Conservation (phyloP, 2,329 filamentous ascomycete species). For the Trichoderma atroviride region DNA sequence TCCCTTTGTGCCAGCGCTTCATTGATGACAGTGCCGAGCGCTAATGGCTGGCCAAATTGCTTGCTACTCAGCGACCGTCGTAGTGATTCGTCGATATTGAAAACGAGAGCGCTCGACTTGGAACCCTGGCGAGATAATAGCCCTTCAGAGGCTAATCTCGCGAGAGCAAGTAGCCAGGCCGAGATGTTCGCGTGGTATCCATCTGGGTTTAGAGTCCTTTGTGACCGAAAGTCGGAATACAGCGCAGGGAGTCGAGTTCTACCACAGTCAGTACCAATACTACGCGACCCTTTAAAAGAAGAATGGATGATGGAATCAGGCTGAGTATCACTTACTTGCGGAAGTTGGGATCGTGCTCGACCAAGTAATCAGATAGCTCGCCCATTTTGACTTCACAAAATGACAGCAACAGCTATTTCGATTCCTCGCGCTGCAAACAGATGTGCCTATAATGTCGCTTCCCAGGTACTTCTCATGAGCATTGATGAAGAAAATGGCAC, state of each 20-base stretch:
- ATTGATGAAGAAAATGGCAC: background rate
- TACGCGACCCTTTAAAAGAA: background rate
- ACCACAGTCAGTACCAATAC: background rate
- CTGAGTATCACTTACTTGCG: constrained; percentile 48
- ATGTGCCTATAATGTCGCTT: background rate
- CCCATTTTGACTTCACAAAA: constrained; percentile 49
- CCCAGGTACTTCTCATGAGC: background rate
- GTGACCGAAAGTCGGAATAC: constrained; percentile 82
- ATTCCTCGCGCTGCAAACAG: background rate
- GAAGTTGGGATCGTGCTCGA: constrained; percentile 63
- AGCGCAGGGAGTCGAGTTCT: constrained; percentile 80
- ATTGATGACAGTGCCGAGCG: constrained; percentile 73
- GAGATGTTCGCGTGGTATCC: constrained; percentile 79
- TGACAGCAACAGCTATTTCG: background rate
- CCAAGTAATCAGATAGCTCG: constrained; percentile 69
- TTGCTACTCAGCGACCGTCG: constrained; percentile 71
- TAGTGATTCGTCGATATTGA: constrained; percentile 64
- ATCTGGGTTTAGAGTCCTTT: constrained; percentile 77
- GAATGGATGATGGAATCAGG: background rate
- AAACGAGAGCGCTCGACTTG: constrained; percentile 52
- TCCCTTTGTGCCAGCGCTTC: constrained; percentile 72
- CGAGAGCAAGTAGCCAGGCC: constrained; percentile 77
- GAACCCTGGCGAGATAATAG: constrained; percentile 47
- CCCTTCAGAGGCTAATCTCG: constrained; percentile 68
- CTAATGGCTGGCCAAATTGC: constrained; percentile 79